A percentile compares a stretch with the other conserved stretches of the same genome.
phyloP scores from a whole-genome alignment of 306 rosid genomes.

The Luffa aegyptiaca region DNA sequence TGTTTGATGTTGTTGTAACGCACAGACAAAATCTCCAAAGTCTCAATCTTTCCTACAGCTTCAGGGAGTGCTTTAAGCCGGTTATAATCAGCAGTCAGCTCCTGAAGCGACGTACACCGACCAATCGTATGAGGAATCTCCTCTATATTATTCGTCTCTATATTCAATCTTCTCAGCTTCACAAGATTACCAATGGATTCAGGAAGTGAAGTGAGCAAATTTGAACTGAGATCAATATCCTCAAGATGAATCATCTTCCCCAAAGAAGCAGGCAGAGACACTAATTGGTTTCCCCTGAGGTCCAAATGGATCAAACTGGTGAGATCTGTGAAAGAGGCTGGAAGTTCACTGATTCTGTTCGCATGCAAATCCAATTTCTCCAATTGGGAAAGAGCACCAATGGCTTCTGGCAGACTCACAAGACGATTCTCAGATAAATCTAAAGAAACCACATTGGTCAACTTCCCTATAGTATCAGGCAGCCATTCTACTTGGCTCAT shows the following conservation, averaged over 20 bases:
- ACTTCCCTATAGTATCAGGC: conserved; percentile 79
- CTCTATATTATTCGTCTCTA: conserved; percentile 76
- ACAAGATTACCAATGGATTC: conserved; percentile 59
- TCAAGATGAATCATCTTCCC: conserved; percentile 56
- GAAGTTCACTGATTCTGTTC: conserved; percentile 50
- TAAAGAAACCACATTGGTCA: conserved; percentile 55
- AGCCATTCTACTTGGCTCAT: conserved; percentile 78
- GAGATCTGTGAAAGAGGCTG: conserved; percentile 57
- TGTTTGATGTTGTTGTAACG: conserved; percentile 73
- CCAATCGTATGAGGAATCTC: conserved; percentile 76
- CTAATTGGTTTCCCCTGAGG: conserved; percentile 54
- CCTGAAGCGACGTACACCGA: conserved; percentile 55
- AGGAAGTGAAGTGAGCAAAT: conserved; percentile 49
- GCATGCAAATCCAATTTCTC: conserved; percentile 66
- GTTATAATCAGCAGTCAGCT: conserved; percentile 67
- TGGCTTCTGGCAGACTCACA: conserved; percentile 47
- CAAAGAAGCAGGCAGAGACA: conserved; percentile 51
- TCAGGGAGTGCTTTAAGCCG: conserved; percentile 80
- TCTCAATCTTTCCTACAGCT: conserved; percentile 77
- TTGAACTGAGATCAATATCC: conserved; percentile 79
- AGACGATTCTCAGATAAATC: conserved; percentile 80
- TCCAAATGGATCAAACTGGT: conserved; percentile 47
- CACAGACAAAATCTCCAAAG: conserved; percentile 58
- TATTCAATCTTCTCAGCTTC: conserved; percentile 49
- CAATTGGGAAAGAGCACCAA: conserved; percentile 68